Base-by-base conservation (phyloP, 2,329 filamentous ascomycete species). In the Fusarium sp. region DNA sequence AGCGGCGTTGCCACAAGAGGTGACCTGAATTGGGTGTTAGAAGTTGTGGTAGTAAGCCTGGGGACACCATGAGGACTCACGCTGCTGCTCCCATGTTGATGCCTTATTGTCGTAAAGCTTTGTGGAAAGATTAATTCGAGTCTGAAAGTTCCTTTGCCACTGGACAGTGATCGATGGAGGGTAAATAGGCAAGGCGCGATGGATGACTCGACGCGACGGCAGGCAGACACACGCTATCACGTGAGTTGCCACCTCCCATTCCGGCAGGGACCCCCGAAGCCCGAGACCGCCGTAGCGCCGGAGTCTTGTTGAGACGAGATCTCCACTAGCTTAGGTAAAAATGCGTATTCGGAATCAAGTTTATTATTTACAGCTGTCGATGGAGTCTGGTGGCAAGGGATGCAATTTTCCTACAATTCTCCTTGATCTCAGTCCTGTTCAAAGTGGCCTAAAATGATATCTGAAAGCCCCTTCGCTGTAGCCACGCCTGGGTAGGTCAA, bases 191-290 rank as follows among this genome's bases (percentile, higher is more conserved):
- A 39, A 60, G 44, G 69, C 73, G 73, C 71, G 72, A 70, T 58
- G 18, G 49, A 22, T 40, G 52, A 54, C 45, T 58, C 46, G 55
- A 75, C 72, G 69, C 72, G 73, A 60, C 63, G 39, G 40, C 57
- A 74, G 73, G 72, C 73, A 75, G 72, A 72, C 65, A 74, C 72
- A 67, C 73, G 73, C 17, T 64, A 33, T 75, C 73, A 75, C 73
- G 73, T 75, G 72, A 50, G 11, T 26, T 3, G 45, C 56, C 53
- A 58, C 40, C 22, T 49, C 22, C 28, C 33, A 15, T 54, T 11
- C 24, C 24, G 13, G 18, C 28, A 57, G 34, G 43, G 52, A 13
- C 10, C 28, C 28, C 28, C 28, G 28, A 31, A 31, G 50, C 65
- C 66, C 62, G 64, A 66, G 46, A 58, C 52, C 17, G 48, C 53